Percentiles rank a stretch among this genome's conserved stretches.
Evolutionary conservation across 2,329 filamentous ascomycete genomes (phyloP).

Genomic region (Aspergillus viridinutans): DNA sequence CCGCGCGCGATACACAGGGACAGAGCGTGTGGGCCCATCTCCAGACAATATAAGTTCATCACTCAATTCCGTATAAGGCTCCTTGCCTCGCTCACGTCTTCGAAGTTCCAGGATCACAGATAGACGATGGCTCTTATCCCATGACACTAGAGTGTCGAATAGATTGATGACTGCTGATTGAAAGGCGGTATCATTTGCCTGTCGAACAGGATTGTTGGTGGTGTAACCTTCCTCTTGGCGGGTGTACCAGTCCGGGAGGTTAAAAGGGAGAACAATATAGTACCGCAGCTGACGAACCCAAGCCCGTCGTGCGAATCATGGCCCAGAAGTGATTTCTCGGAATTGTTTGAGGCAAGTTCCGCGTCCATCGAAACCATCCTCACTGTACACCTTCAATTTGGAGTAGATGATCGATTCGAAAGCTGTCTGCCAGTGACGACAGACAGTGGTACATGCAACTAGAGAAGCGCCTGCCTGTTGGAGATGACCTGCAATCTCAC

Average conservation of each 20-base stretch:
- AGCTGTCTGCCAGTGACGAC: conserved; percentile 10
- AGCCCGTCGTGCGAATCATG: not conserved
- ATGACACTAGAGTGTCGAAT: conserved; percentile 6
- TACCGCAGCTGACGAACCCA: conserved; percentile 8
- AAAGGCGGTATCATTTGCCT: conserved; percentile 11
- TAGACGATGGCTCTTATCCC: conserved; percentile 4
- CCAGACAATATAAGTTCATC: not conserved
- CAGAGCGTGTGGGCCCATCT: not conserved
- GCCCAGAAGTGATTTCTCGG: conserved; percentile 5
- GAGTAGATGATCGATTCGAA: conserved; percentile 13
- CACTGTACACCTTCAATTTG: conserved; percentile 6
- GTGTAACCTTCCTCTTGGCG: conserved; percentile 4
- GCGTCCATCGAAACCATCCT: conserved; percentile 2
- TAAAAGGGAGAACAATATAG: conserved; percentile 6
- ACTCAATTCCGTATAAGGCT: conserved; percentile 5
- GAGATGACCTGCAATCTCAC: not conserved
- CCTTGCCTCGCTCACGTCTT: conserved; percentile 3
- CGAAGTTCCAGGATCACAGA: conserved; percentile 1
- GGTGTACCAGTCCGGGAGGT: conserved; percentile 7
- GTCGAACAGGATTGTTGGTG: conserved; percentile 5
- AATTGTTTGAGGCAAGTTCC: conserved; percentile 7
- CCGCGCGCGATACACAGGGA: conserved; percentile 11
- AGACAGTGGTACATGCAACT: conserved; percentile 2
- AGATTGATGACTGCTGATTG: not conserved
- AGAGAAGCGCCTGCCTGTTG: not conserved